Base-by-base conservation (phyloP, 192 early-diverging fungal species). In the Entomortierella lignicola region DNA sequence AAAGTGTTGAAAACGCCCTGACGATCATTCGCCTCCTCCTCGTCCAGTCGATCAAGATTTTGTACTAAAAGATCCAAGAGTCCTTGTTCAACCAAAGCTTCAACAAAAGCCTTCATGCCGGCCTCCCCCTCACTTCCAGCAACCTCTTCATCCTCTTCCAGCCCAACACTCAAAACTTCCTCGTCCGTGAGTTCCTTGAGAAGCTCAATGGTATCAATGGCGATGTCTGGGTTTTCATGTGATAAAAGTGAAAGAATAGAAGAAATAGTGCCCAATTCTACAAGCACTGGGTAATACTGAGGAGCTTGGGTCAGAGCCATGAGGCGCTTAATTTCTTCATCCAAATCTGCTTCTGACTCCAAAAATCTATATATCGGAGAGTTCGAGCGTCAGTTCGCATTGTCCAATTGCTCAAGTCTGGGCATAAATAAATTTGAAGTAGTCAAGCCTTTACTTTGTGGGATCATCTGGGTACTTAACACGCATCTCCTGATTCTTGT, bases 211-310 rank as follows among this genome's bases (percentile, higher is more conserved):
- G 93, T 89, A 30, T 91, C 90, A 37, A 97, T 90, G 2, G 88
- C 81, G 81, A 99, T 97, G 73, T 99, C 98, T 20, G 91, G 93
- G 82, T 99, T 99, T 53, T 97, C 96, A 72, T 99, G 98, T 41
- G 89, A 84, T 34, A 99, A 70, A 32, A 98, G 84, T 2, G 89
- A 88, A 20, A 96, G 75, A 20, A 98, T 82, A 7, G 89, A 88
- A 1, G 85, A 67, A 11, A 92, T 55, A 2, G 86, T 89, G 21
- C 85, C 89, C 50, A 98, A 68, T 27, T 92, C 84, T 2, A 96
- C 87, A 5, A 97, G 82, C 7, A 87, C 84, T 4, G 87, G 83
- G 66, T 96, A 96, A 23, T 92, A 80, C 21, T 97, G 90, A 13
- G 96, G 95, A 8, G 88, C 91, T 55, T 93, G 91, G 11, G 94